phyloP scores from a whole-genome alignment of 2,329 filamentous ascomycete species.

The Botrytis tulipae region DNA sequence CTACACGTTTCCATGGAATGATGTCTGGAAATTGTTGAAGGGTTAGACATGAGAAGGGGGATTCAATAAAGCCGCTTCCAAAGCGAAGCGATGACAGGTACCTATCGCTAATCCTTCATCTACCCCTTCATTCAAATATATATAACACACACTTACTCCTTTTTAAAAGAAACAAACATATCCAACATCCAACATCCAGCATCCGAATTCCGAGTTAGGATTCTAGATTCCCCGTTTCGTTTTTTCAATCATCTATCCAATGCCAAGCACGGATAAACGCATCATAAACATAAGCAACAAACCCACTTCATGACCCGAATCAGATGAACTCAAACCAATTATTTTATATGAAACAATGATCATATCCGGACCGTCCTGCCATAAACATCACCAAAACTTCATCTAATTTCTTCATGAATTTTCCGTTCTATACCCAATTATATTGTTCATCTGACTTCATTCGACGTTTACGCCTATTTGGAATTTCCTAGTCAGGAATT shows the following conservation, averaged over 20 bases:
- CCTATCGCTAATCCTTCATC: neutral
- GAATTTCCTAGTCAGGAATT: neutral
- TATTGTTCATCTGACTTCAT: conserved; percentile 15
- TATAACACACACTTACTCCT: neutral
- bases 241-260: conserved; percentile 4
- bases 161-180: neutral
- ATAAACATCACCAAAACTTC: conserved; percentile 3
- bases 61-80: neutral
- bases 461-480: neutral
- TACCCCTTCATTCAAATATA: conserved; percentile 1
- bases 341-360: conserved; percentile 18
- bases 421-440: neutral
- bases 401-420: conserved; percentile 14
- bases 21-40: neutral
- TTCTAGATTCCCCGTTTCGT: neutral
- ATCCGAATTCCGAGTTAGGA: neutral
- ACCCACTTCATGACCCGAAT: conserved; percentile 1
- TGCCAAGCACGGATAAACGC: conserved; percentile 13
- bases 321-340: conserved; percentile 15
- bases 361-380: conserved; percentile 24
- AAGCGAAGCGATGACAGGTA: neutral
- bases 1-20: neutral
- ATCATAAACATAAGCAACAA: conserved; percentile 3
- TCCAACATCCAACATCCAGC: neutral
- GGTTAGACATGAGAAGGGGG: neutral